Evolutionary conservation across 305 asterid genomes (phyloP).

Genomic region (Ajuga reptans): DNA sequence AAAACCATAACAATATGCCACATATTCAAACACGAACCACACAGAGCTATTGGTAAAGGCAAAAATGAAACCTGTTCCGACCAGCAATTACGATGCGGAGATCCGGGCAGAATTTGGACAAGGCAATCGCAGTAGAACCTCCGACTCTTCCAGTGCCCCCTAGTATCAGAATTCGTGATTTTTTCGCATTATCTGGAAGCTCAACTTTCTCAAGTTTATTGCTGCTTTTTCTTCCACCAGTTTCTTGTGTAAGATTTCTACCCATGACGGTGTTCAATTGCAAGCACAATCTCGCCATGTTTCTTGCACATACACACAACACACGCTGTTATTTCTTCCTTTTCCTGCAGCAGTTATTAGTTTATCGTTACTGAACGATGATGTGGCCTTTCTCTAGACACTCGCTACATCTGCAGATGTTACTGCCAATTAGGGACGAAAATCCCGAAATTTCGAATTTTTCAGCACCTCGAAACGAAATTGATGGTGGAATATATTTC

Average conservation of each 20-base stretch:
- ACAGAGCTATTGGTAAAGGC: no score
- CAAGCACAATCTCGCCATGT: conserved; percentile 49
- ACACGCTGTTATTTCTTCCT: neutral
- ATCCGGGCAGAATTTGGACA: conserved; percentile 61
- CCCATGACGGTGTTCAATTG: conserved; percentile 28
- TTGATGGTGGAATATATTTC: no score
- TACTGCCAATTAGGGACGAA: no score
- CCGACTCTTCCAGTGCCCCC: conserved; percentile 99
- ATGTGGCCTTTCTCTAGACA: conserved; percentile 16
- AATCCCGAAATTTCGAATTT: no score
- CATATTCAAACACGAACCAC: no score
- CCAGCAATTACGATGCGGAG: conserved; percentile 65
- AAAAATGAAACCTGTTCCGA: conserved; percentile 50
- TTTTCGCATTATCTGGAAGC: conserved; percentile 43
- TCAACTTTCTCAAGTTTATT: conserved; percentile 27
- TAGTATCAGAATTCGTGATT: conserved; percentile 52
- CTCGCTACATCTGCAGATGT: no score
- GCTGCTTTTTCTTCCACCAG: conserved; percentile 20
- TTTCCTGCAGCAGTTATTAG: conserved; percentile 4
- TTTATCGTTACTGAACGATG: conserved; percentile 20
- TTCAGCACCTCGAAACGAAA: no score
- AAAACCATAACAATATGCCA: neutral
- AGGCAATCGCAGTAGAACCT: conserved; percentile 79
- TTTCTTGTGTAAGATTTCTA: conserved; percentile 25
- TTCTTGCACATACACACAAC: neutral